Percentiles rank a stretch among this genome's conserved stretches.
These are phyloP conservation scores for Pontederia paniculata DNA, from an alignment of 176 grass and related monocot species.

Conservation along the genomic window DNA sequence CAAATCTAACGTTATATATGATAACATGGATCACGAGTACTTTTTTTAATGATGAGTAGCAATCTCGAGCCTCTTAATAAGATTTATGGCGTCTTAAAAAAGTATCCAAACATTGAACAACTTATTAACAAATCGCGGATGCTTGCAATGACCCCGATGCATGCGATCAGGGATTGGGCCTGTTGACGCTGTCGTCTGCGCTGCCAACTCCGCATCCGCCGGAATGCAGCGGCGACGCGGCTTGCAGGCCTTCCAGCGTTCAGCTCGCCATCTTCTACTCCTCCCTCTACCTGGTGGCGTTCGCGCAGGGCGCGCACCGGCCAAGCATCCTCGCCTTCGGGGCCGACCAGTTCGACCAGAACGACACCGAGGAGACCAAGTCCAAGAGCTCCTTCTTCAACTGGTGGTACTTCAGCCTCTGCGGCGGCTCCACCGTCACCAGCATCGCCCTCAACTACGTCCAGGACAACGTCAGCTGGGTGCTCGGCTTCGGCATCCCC, in stretches of 20 bases:
- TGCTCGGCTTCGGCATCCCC: constrained; percentile 69
- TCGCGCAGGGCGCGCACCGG: constrained; percentile 60
- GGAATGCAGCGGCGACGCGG: constrained; percentile 15
- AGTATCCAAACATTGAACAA: too few species aligned
- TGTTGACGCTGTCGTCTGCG: constrained; percentile 46
- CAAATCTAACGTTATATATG: too few species aligned
- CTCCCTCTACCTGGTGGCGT: constrained; percentile 56
- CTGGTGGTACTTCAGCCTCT: constrained; percentile 59
- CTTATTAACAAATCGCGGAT: too few species aligned
- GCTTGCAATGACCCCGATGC: too few species aligned
- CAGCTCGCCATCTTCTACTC: constrained; percentile 53
- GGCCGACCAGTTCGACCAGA: constrained; percentile 59
- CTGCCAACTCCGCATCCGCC: constrained; percentile 28
- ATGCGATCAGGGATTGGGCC: constrained; percentile 47
- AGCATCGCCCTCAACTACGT: constrained; percentile 42
- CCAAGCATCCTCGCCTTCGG: constrained; percentile 75
- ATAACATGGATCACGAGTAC: too few species aligned
- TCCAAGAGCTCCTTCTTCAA: constrained; percentile 58
- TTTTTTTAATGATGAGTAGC: too few species aligned
- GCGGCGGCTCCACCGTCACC: constrained; percentile 24
- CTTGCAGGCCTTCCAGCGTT: constrained; percentile 25
- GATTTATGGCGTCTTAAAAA: too few species aligned
- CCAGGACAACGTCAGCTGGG: constrained; percentile 83
- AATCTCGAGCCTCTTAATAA: too few species aligned
- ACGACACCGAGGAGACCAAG: not conserved